Conservation (phyloP, 805 yeast species). For the Saccharomycopsis sp. region DNA sequence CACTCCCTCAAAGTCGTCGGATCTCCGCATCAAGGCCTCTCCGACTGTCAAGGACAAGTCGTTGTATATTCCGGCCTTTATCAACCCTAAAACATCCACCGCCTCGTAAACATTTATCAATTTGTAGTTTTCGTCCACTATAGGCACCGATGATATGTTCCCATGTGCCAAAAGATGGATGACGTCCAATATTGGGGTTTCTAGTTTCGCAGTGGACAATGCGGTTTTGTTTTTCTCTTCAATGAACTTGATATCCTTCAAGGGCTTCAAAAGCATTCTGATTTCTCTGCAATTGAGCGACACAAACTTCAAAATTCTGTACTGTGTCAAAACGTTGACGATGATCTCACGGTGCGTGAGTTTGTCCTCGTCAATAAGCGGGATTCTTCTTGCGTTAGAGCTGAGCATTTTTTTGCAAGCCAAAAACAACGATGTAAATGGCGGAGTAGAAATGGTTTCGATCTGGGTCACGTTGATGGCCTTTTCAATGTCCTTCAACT, state of each 20-base stretch:
- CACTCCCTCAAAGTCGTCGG: slow-evolving; percentile 97
- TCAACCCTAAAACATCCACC: slow-evolving; percentile 84
- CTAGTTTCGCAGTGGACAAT: slow-evolving; percentile 78
- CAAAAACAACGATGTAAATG: slow-evolving; percentile 80
- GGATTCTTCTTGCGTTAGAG: slow-evolving; percentile 86
- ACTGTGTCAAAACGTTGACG: slow-evolving; percentile 91
- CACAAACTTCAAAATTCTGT: slow-evolving; percentile 90
- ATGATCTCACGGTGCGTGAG: slow-evolving; percentile 90
- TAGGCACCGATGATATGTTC: slow-evolving; percentile 90
- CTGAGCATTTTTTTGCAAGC: slow-evolving; percentile 91
- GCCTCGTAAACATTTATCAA: slow-evolving; percentile 92
- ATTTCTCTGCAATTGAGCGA: slow-evolving; percentile 95
- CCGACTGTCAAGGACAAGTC: slow-evolving; percentile 90
- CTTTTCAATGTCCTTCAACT: slow-evolving; percentile 77
- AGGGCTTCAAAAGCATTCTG: slow-evolving; percentile 68
- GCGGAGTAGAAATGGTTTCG: slow-evolving; percentile 84
- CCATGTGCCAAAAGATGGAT: slow-evolving; percentile 71
- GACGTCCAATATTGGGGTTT: slow-evolving; percentile 89
- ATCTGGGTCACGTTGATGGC: slow-evolving; percentile 81
- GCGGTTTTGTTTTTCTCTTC: slow-evolving; percentile 36
- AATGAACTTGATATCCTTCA: slow-evolving; percentile 63
- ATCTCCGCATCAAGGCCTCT: slow-evolving; percentile 86
- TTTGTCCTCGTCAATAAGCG: slow-evolving; percentile 90
- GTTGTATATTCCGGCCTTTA: slow-evolving; percentile 89
- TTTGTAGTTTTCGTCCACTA: slow-evolving; percentile 65